These are phyloP conservation scores for Saccharomycopsis hybrid DNA, from an alignment of 1,139 yeast genomes.

Conservation along the genomic window DNA sequence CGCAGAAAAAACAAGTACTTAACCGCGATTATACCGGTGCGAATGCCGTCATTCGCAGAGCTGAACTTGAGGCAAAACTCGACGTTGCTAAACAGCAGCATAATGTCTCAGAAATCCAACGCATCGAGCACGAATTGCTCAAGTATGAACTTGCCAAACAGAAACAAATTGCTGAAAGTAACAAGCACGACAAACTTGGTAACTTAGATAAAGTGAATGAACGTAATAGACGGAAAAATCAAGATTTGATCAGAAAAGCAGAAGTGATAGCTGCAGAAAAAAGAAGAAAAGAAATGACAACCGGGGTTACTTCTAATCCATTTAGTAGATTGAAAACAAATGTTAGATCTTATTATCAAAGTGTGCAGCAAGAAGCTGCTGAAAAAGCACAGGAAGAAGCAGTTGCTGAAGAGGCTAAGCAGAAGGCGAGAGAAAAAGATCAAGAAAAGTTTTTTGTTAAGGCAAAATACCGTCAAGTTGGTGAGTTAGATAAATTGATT, in stretches of 20 bases:
- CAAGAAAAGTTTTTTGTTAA: conserved; percentile 26
- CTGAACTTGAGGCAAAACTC: conserved; percentile 66
- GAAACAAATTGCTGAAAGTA: conserved; percentile 30
- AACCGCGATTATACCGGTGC: conserved; percentile 55
- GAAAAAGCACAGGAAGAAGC: conserved; percentile 39
- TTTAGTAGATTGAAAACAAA: conserved; percentile 84
- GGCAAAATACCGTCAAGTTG: conserved; percentile 34
- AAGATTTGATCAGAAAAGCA: conserved; percentile 70
- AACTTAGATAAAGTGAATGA: conserved; percentile 62
- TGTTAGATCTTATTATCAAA: conserved; percentile 72
- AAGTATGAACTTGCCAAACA: conserved; percentile 29
- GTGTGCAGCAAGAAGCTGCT: conserved; percentile 39
- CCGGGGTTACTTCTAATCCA: conserved; percentile 65
- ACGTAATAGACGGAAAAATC: conserved; percentile 78
- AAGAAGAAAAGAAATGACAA: conserved; percentile 42
- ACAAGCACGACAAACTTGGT: conserved; percentile 33
- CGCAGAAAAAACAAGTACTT: conserved; percentile 61
- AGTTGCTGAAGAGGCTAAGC: conserved; percentile 31
- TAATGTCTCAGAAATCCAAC: conserved; percentile 44
- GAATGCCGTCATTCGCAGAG: conserved; percentile 72
- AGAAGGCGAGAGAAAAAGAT: conserved; percentile 30
- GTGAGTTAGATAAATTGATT: conserved; percentile 42
- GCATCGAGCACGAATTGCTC: conserved; percentile 48
- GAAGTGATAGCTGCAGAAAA: conserved; percentile 60
- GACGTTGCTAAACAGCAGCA: conserved; percentile 69